Evolutionary conservation across 345 rosid genomes (phyloP), one percentile per base, ranked within the genome.

Genomic region (Angophora floribunda): DNA sequence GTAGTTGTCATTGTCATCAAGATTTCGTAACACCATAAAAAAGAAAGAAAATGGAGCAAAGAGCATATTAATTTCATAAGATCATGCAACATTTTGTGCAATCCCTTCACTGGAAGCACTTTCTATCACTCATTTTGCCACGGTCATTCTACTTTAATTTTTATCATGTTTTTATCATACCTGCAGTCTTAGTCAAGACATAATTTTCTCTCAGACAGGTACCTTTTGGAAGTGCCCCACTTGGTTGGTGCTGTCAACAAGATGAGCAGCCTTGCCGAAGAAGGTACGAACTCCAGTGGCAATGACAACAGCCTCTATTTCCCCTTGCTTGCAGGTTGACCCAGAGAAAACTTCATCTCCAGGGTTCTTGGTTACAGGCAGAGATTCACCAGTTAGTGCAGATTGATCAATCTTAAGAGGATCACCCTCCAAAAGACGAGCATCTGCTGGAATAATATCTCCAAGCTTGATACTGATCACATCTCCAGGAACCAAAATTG

Each of bases 211-310:
- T 85, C 44, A 86, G 85, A 86, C 57, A 47, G 30, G 52, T 88
- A 93, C 96, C 93, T 95, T 94, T 87, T 96, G 98, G 94, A 96
- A 96, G 86, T 96, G 98, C 5, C 97, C 98, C 85, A 91, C 95
- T 90, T 94, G 94, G 88, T 94, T 92, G 88, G 98, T 96, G 91
- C 92, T 96, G 90, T 95, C 97, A 5, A 96, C 97, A 22, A 96
- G 97, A 88, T 96, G 98, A 88, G 98, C 98, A 57, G 98, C 98
- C 93, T 96, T 96, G 14, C 98, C 98, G 32, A 96, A 96, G 93
- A 96, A 96, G 75, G 97, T 94, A 85, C 95, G 97, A 75, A 96
- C 97, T 55, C 98, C 98, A 21, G 98, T 96, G 78, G 97, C 97
- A 65, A 95, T 95, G 6, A 96, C 98, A 87, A 96, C 92, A 59